Evolutionary conservation across 305 asterid genomes (phyloP).

Genomic region (Fraxinus angustifolia): DNA sequence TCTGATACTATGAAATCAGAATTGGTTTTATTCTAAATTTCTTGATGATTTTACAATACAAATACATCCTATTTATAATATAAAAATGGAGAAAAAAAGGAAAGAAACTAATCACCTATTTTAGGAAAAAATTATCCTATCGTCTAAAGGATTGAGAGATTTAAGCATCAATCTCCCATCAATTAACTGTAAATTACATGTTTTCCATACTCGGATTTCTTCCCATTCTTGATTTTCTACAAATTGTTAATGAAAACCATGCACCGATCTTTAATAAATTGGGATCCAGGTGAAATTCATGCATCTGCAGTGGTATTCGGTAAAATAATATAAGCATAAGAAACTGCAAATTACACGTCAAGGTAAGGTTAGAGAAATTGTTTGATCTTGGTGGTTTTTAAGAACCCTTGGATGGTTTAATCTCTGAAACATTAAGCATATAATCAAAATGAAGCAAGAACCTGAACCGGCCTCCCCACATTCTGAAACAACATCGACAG

Average conservation of each 20-base stretch:
- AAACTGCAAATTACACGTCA: neutral
- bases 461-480: neutral
- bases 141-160: too few relatives aligned
- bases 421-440: neutral
- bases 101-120: too few relatives aligned
- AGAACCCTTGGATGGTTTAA: neutral
- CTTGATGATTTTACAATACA: too few relatives aligned
- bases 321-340: neutral
- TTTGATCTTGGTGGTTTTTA: neutral
- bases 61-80: too few relatives aligned
- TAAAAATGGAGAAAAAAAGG: too few relatives aligned
- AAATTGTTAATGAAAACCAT: neutral
- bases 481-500: neutral
- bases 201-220: too few relatives aligned
- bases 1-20: too few relatives aligned
- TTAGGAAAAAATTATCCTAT: too few relatives aligned
- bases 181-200: too few relatives aligned
- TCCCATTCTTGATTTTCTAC: too few relatives aligned
- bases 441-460: neutral
- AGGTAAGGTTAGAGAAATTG: neutral
- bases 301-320: neutral
- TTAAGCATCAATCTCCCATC: too few relatives aligned
- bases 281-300: neutral
- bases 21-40: too few relatives aligned
- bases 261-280: neutral